Base-by-base conservation (phyloP, 768 basidiomycete species). In the Lentinula sp. region DNA sequence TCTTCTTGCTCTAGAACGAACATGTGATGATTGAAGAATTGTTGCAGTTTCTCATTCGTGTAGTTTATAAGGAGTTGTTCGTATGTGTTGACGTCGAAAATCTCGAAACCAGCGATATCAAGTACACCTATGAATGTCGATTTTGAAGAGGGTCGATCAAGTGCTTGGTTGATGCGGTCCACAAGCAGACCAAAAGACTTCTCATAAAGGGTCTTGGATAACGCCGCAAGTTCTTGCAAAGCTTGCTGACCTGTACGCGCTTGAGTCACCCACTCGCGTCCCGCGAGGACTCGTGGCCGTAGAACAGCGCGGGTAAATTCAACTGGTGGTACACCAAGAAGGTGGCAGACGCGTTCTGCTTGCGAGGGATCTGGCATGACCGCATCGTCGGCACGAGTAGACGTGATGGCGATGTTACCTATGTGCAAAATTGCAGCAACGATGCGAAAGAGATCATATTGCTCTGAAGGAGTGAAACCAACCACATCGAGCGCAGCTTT, bases 1-100 rank as follows among this genome's bases (percentile, higher is more conserved):
- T 99, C 97, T 71, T 99, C 97, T 70, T 99, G 97, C 77, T 99
- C 97, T 37, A 98, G 85, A 42, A 97, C 93, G 74, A 99, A 98
- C 97, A 98, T 98, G 72, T 98, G 97, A 73, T 98, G 94, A 68
- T 98, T 99, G 83, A 95, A 95, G 74, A 93, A 93, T 73, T 98
- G 96, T 71, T 98, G 96, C 8, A 98, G 82, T 70, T 91, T 96
- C 82, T 99, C 97, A 78, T 99, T 99, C 48, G 96, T 98, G 69
- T 92, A 96, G 70, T 99, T 99, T 84, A 99, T 99, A 67, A 96
- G 83, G 31, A 99, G 83, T 72, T 99, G 97, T 69, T 99, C 97
- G 72, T 98, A 99, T 8, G 89, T 89, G 71, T 98, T 98, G 67
- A 88, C 80, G 59, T 91, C 90, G 75, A 93, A 92, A 63, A 99